These are phyloP conservation scores for Pythium scleroteichum DNA, from an alignment of 352 stramenopile genomes.

Conservation along the genomic window DNA sequence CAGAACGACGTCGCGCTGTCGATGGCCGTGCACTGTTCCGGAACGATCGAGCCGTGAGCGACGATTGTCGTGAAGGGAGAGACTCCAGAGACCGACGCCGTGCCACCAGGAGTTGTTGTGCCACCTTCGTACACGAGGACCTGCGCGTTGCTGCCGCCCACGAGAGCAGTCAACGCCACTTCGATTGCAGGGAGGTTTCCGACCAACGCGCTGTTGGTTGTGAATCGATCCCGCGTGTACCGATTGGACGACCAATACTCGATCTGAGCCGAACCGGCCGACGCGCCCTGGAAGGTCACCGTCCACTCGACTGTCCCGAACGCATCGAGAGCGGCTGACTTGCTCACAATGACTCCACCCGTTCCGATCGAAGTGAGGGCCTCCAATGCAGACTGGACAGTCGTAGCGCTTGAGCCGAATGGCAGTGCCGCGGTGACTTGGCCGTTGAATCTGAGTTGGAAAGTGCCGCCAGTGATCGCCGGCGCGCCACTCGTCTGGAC, in stretches of 20 bases:
- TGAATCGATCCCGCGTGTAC: constrained; percentile 48
- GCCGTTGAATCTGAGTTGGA: constrained; percentile 71
- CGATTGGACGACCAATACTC: constrained; percentile 70
- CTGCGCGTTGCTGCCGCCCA: constrained; percentile 32
- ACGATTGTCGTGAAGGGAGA: constrained; percentile 60
- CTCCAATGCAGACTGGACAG: constrained; percentile 63
- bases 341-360: constrained; percentile 45
- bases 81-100: constrained; percentile 39
- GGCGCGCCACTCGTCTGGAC: constrained; percentile 39
- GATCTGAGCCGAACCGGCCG: constrained; percentile 41
- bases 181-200: constrained; percentile 46
- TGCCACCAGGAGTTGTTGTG: constrained; percentile 32
- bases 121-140: constrained; percentile 41
- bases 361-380: constrained; percentile 49
- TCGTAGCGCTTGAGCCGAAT: constrained; percentile 59
- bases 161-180: constrained; percentile 33
- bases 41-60: constrained; percentile 58
- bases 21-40: constrained; percentile 65
- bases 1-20: constrained; percentile 58
- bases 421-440: constrained; percentile 59
- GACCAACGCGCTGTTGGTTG: constrained; percentile 49
- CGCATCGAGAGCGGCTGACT: constrained; percentile 28
- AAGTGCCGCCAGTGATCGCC: constrained; percentile 27
- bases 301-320: constrained; percentile 46
- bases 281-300: constrained; percentile 60